Conservation (phyloP, 140 eudicot genomes). For the Anethum foeniculum region DNA sequence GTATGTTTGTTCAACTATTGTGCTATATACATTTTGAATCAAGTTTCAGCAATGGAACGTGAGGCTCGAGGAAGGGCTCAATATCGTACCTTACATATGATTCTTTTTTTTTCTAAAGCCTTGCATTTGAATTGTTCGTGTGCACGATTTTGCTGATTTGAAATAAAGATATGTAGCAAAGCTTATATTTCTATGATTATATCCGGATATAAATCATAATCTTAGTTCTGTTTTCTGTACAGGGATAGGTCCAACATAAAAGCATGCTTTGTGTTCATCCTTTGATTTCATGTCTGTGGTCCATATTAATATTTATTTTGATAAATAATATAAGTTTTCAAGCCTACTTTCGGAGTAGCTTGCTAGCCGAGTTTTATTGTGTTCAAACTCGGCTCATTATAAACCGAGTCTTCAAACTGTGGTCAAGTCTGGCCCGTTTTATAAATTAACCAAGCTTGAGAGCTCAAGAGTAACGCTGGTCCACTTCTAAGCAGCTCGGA, state of each 20-base stretch:
- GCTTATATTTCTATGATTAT: not conserved
- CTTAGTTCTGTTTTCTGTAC: constrained; percentile 2
- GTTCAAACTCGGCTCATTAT: not conserved
- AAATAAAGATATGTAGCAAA: not conserved
- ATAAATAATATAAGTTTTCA: not conserved
- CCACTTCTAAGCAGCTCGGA: not conserved
- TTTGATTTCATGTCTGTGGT: not conserved
- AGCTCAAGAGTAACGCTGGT: not conserved
- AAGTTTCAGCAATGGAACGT: not conserved
- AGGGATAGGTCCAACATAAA: constrained; percentile 90
- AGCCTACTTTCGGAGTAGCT: not conserved
- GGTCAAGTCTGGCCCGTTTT: not conserved
- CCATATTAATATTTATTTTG: not conserved
- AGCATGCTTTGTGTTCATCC: constrained; percentile 50
- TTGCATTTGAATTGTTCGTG: not conserved
- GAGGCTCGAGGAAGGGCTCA: not conserved
- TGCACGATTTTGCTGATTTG: not conserved
- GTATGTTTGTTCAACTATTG: not conserved
- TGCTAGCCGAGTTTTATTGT: not conserved
- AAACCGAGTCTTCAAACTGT: not conserved
- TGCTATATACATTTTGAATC: not conserved
- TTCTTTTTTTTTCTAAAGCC: too few relatives aligned
- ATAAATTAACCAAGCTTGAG: not conserved
- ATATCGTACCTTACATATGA: not conserved
- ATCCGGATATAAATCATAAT: not conserved